These are phyloP conservation scores for Populus alba DNA, from an alignment of 345 rosid genomes.

Conservation along the genomic window DNA sequence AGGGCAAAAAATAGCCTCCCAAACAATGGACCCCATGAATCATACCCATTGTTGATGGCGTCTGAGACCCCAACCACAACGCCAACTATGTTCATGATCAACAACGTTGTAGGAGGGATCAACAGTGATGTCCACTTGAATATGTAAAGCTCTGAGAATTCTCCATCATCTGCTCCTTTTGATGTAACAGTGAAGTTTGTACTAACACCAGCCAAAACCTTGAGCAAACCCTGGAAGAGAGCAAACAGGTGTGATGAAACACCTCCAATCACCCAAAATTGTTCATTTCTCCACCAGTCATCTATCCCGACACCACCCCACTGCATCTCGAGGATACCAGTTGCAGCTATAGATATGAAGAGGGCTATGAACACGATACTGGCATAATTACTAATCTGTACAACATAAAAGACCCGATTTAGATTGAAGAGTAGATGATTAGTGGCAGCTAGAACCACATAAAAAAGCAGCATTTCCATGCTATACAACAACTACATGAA, in stretches of 20 bases:
- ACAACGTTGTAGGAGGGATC: slow-evolving; percentile 81
- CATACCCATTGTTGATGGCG: slow-evolving; percentile 95
- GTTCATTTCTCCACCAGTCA: slow-evolving; percentile 99
- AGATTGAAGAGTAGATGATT: slow-evolving; percentile 5
- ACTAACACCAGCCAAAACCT: slow-evolving; percentile 90
- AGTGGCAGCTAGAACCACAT: not conserved
- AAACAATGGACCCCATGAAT: slow-evolving; percentile 96
- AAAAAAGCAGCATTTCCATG: not conserved
- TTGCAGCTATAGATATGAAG: slow-evolving; percentile 90
- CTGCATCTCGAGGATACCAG: slow-evolving; percentile 95
- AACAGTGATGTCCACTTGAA: slow-evolving; percentile 96
- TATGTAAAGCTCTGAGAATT: slow-evolving; percentile 84
- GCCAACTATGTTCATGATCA: slow-evolving; percentile 82
- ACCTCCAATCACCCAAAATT: slow-evolving; percentile 98
- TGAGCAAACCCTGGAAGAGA: slow-evolving; percentile 89
- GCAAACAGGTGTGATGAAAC: slow-evolving; percentile 94
- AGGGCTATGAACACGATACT: slow-evolving; percentile 81
- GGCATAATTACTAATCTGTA: slow-evolving; percentile 95
- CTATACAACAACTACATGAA: not conserved
- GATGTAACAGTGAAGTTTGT: slow-evolving; percentile 95
- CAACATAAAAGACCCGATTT: slow-evolving; percentile 8
- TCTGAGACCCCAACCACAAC: slow-evolving; percentile 91
- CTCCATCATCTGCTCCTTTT: slow-evolving; percentile 93
- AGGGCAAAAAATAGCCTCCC: slow-evolving; percentile 90
- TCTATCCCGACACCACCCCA: slow-evolving; percentile 98